Conservation (phyloP, 2,329 filamentous ascomycete species). For the Calonectria hawksworthii region DNA sequence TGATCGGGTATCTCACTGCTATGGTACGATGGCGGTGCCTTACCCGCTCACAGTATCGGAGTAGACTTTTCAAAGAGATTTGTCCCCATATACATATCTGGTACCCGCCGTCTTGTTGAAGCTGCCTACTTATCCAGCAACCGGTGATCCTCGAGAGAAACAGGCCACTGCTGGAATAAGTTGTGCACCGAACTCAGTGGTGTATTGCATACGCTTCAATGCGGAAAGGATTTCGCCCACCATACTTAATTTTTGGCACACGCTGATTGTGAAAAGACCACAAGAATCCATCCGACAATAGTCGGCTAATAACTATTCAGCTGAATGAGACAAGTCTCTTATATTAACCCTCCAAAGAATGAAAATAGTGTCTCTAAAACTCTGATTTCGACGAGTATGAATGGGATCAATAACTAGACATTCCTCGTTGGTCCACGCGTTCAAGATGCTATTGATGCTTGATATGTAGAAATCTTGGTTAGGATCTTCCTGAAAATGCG, state of each 20-base stretch:
- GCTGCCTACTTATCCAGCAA: neutral
- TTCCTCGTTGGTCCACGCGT: neutral
- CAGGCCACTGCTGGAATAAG: neutral
- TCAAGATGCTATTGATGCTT: neutral
- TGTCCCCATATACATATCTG: neutral
- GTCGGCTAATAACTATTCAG: neutral
- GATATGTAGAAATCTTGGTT: neutral
- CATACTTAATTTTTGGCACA: neutral
- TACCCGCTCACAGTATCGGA: neutral
- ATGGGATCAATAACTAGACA: neutral
- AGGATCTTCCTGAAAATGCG: neutral
- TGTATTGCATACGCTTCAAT: neutral
- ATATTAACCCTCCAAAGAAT: neutral
- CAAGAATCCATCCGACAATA: neutral
- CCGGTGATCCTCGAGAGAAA: neutral
- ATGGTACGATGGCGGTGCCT: neutral
- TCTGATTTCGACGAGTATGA: neutral
- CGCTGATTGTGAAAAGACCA: neutral
- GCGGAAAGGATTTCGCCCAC: neutral
- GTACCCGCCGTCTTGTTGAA: neutral
- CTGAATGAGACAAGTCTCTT: neutral
- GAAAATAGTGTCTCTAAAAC: neutral
- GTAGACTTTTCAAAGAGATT: neutral
- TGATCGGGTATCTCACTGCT: neutral
- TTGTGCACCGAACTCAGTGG: no score